These are phyloP conservation scores for Chlorophyllum brunneum DNA, from an alignment of 768 basidiomycete genomes.

Conservation along the genomic window DNA sequence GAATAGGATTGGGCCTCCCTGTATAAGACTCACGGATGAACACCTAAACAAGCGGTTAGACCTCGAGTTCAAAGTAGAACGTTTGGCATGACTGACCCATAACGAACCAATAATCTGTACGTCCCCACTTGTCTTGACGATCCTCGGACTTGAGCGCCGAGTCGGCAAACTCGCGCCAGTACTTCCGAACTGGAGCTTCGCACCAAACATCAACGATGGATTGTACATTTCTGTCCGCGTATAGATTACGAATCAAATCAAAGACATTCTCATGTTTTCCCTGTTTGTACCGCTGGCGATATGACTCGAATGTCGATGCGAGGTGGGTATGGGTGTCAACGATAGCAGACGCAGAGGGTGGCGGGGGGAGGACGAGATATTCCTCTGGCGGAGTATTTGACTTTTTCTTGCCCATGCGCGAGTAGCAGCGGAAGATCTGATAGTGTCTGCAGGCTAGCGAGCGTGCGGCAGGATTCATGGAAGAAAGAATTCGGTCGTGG, in stretches of 20 bases:
- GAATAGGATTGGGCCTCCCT: not conserved
- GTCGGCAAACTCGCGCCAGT: constrained; percentile 74
- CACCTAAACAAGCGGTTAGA: constrained; percentile 37
- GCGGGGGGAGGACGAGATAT: constrained; percentile 33
- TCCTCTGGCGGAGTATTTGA: constrained; percentile 33
- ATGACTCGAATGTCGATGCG: constrained; percentile 65
- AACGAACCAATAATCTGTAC: constrained; percentile 77
- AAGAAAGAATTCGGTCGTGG: not conserved
- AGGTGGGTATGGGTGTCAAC: constrained; percentile 87
- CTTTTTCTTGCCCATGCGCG: constrained; percentile 35
- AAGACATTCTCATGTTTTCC: constrained; percentile 47
- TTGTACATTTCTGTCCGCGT: constrained; percentile 51
- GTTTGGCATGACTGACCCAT: too few relatives aligned
- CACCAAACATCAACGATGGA: constrained; percentile 88
- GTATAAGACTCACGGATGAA: constrained; percentile 57
- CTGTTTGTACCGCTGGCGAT: constrained; percentile 56
- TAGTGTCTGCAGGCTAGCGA: not conserved
- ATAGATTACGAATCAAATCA: constrained; percentile 66
- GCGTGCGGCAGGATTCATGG: not conserved
- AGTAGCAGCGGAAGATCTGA: not conserved
- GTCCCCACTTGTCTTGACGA: constrained; percentile 54
- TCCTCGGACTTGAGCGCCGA: constrained; percentile 52
- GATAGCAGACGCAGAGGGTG: constrained; percentile 37
- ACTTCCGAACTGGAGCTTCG: constrained; percentile 62
- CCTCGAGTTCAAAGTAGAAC: constrained; percentile 15